Conservation (phyloP, 805 yeast genomes). For the Wickerhamomyces chaumierensis region DNA sequence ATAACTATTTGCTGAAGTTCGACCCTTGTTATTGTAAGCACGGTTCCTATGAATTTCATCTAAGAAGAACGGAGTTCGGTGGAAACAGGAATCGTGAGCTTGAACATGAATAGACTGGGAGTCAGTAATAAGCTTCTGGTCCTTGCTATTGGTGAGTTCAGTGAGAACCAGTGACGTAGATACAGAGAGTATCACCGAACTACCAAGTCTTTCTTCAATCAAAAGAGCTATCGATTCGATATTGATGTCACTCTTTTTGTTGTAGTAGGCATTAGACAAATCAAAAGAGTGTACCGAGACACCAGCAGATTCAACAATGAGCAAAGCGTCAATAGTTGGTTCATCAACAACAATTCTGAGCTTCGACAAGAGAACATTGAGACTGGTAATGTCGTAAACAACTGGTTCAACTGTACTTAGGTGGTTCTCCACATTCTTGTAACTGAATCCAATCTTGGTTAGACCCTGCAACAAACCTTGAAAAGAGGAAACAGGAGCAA, state of each 20-base stretch:
- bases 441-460: constrained; percentile 47
- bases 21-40: constrained; percentile 36
- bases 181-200: constrained; percentile 23
- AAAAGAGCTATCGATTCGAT: constrained; percentile 32
- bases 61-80: constrained; percentile 65
- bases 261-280: constrained; percentile 55
- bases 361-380: constrained; percentile 43
- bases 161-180: constrained; percentile 51
- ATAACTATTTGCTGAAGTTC: constrained; percentile 46
- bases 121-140: constrained; percentile 32
- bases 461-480: constrained; percentile 31
- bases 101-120: constrained; percentile 57
- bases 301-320: constrained; percentile 16
- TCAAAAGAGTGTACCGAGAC: constrained; percentile 45
- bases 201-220: neutral
- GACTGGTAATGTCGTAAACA: constrained; percentile 58
- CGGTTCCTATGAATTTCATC: constrained; percentile 34
- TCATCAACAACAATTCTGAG: constrained; percentile 31
- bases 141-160: constrained; percentile 43
- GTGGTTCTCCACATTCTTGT: constrained; percentile 66
- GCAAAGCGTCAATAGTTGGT: constrained; percentile 15
- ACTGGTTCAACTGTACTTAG: constrained; percentile 43
- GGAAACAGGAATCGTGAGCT: constrained; percentile 73
- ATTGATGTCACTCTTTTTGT: constrained; percentile 37
- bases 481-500: constrained; percentile 36